Percentiles rank a stretch among this genome's conserved stretches.
phyloP scores from a whole-genome alignment of 2,329 filamentous ascomycete species.

The Aspergillus chevalieri region DNA sequence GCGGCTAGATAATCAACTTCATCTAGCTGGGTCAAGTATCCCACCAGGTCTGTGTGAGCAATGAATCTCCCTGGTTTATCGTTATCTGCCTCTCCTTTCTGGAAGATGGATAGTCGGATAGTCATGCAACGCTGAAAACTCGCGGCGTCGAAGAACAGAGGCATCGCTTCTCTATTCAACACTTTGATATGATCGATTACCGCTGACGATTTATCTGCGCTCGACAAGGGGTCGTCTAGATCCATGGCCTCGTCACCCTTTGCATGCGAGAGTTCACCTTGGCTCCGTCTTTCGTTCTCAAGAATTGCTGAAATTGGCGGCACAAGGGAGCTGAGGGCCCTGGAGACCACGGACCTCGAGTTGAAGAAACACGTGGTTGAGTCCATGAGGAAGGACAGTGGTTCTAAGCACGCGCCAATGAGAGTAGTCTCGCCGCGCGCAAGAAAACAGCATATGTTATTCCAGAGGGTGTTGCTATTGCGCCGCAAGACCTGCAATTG shows the following conservation, averaged over 20 bases:
- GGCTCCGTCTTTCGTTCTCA: constrained; percentile 20
- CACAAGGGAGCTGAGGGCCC: constrained; percentile 20
- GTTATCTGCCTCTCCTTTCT: constrained; percentile 10
- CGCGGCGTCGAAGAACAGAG: constrained; percentile 24
- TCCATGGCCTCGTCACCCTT: constrained; percentile 36
- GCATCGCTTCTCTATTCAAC: constrained; percentile 26
- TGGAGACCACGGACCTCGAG: constrained; percentile 14
- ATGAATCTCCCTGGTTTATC: not conserved
- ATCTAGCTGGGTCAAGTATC: constrained; percentile 33
- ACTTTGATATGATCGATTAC: constrained; percentile 19
- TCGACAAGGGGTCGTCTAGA: constrained; percentile 33
- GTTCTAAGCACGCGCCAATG: constrained; percentile 24
- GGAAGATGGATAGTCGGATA: constrained; percentile 28
- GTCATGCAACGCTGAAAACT: constrained; percentile 34
- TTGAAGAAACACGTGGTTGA: constrained; percentile 13
- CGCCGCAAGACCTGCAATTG: constrained; percentile 23
- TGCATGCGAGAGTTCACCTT: constrained; percentile 10
- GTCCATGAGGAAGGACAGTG: constrained; percentile 29
- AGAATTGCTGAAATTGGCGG: constrained; percentile 25
- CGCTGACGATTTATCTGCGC: constrained; percentile 16
- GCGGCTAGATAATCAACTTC: constrained; percentile 34
- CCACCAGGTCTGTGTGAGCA: constrained; percentile 16
- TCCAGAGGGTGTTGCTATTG: constrained; percentile 28
- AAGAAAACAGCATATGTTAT: constrained; percentile 29
- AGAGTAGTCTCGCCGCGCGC: constrained; percentile 20